Conservation (phyloP, 2,329 filamentous ascomycete species). For the Tolypocladium tundrense region DNA sequence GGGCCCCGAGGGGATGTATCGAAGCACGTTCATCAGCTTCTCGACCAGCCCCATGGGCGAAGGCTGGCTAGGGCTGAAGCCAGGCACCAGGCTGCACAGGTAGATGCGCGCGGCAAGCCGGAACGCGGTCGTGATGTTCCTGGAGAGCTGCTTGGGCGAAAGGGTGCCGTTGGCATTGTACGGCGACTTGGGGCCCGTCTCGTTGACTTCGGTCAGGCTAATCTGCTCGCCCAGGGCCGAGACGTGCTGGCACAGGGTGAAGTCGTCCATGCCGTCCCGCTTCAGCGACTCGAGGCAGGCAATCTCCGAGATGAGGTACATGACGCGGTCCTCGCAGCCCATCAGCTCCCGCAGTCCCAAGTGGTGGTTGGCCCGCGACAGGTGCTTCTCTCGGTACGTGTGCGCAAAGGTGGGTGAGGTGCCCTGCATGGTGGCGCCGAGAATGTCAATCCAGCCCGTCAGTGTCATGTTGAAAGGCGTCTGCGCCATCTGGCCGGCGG, state of each 20-base stretch:
- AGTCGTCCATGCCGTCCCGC: conserved; percentile 70
- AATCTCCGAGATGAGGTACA: conserved; percentile 97
- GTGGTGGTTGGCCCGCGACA: conserved; percentile 51
- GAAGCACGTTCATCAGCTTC: conserved; percentile 65
- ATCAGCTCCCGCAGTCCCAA: conserved; percentile 82
- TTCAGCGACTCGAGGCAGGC: conserved; percentile 90
- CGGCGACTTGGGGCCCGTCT: conserved; percentile 46
- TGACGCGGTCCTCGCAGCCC: conserved; percentile 94
- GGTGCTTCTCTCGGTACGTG: conserved; percentile 90
- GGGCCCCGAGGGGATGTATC: conserved; percentile 71
- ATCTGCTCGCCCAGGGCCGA: conserved; percentile 81
- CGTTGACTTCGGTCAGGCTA: conserved; percentile 62
- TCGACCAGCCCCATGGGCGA: conserved; percentile 69
- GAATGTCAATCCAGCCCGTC: conserved; percentile 91
- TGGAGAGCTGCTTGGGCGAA: conserved; percentile 71
- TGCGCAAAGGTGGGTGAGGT: conserved; percentile 81
- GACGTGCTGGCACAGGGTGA: conserved; percentile 81
- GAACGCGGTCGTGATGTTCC: conserved; percentile 86
- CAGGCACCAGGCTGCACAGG: conserved; percentile 89
- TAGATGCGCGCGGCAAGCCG: conserved; percentile 89
- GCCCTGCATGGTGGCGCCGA: conserved; percentile 86
- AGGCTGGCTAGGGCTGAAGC: conserved; percentile 64
- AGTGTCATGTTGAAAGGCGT: conserved; percentile 93
- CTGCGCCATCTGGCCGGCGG: conserved; percentile 39
- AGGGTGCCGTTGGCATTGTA: conserved; percentile 65